Evolutionary conservation across 179 eudicot genomes (phyloP).

Genomic region (Actinidia chinensis): DNA sequence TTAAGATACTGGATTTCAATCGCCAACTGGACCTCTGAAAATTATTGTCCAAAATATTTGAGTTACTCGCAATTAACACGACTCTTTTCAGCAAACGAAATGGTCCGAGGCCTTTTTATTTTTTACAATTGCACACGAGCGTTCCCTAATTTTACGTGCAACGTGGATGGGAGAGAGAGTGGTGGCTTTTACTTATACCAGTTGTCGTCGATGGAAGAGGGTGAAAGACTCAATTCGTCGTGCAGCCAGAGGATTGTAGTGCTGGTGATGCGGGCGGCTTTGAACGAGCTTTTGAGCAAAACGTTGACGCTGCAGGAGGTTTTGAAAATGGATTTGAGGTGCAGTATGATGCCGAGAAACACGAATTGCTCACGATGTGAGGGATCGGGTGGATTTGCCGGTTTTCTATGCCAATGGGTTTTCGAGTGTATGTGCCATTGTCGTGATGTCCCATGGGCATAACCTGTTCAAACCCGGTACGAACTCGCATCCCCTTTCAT

Average conservation of each 20-base stretch:
- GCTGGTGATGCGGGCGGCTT: background rate
- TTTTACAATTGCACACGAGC: no score
- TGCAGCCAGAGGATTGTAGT: background rate
- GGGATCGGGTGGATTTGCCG: conserved; percentile 3
- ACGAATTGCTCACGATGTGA: background rate
- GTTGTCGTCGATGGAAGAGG: background rate
- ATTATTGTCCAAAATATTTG: background rate
- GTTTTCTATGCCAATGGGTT: no score
- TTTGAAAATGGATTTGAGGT: background rate
- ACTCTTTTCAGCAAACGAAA: background rate
- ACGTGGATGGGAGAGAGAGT: background rate
- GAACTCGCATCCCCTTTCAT: background rate
- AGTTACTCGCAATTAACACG: background rate
- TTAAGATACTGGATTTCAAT: background rate
- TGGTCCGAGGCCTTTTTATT: no score
- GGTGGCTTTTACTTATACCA: background rate
- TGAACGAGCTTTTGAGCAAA: background rate
- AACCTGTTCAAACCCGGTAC: background rate
- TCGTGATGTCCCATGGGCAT: background rate
- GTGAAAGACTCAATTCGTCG: background rate
- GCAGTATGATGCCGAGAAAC: background rate
- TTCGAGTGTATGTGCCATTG: conserved; percentile 13
- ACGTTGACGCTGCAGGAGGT: background rate
- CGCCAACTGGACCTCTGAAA: background rate
- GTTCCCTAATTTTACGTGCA: background rate